A percentile compares a stretch with the other conserved stretches of the same genome.
Evolutionary conservation across 495 filamentous ascomycete species (phyloP).

Genomic region (Aspergillus nidulans): DNA sequence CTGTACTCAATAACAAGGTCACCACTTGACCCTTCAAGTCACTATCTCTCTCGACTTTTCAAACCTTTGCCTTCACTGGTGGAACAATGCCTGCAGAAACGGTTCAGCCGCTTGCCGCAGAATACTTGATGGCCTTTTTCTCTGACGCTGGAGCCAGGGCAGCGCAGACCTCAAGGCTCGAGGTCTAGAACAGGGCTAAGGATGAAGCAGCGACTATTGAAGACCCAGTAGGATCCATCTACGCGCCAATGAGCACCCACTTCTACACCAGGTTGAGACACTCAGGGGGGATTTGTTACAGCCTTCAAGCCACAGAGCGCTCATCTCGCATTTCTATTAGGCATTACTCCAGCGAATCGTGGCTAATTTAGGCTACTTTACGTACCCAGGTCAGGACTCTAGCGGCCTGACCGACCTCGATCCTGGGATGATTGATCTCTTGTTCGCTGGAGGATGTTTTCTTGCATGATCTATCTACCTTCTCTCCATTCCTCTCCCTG

Average conservation of each 20-base stretch:
- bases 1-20: too few species aligned
- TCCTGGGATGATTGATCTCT: background rate
- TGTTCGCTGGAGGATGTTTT: background rate
- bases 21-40: too few species aligned
- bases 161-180: background rate
- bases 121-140: too few species aligned
- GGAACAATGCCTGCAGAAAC: too few species aligned
- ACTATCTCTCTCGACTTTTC: too few species aligned
- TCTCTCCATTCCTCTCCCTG: background rate
- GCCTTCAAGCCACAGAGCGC: constrained; percentile 6
- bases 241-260: constrained; percentile 3
- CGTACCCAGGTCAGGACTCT: background rate
- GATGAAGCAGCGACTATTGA: background rate
- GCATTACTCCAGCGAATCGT: background rate
- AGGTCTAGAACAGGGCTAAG: constrained; percentile 4
- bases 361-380: constrained; percentile 6
- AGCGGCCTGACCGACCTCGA: background rate
- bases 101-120: too few species aligned
- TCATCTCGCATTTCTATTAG: background rate
- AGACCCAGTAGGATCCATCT: background rate
- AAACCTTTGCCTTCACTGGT: too few species aligned
- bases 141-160: too few species aligned
- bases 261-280: constrained; percentile 15
- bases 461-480: constrained; percentile 4
- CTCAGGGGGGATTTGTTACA: constrained; percentile 17